These are phyloP conservation scores for Scleroderma bovista DNA, from an alignment of 768 basidiomycete species.

Conservation along the genomic window DNA sequence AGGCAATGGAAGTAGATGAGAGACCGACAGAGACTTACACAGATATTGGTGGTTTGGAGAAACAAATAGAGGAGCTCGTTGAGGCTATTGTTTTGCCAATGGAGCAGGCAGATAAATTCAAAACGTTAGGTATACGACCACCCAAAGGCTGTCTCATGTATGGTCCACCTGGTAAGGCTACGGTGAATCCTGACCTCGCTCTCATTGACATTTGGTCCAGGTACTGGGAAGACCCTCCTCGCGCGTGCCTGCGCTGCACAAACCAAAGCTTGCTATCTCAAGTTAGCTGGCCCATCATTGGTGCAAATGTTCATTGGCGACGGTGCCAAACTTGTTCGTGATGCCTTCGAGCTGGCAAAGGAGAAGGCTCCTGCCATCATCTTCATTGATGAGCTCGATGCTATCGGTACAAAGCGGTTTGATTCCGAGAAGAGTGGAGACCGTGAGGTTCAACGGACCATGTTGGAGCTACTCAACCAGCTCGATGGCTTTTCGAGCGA, in stretches of 20 bases:
- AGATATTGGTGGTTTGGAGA: conserved; percentile 96
- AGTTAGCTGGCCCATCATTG: conserved; percentile 94
- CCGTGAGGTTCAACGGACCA: conserved; percentile 99
- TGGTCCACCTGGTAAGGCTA: conserved; percentile 82
- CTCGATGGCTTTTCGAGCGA: conserved; percentile 97
- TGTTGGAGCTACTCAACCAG: conserved; percentile 98
- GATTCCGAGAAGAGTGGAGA: conserved; percentile 99
- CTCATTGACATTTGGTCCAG: conserved; percentile 27
- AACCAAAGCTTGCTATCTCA: conserved; percentile 96
- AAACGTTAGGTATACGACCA: conserved; percentile 94
- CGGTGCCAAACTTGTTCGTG: conserved; percentile 96
- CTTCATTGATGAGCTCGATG: conserved; percentile 97
- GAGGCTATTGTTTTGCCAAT: conserved; percentile 98
- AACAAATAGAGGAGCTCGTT: conserved; percentile 97
- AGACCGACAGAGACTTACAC: conserved; percentile 96
- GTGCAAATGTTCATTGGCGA: conserved; percentile 99
- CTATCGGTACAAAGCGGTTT: conserved; percentile 98
- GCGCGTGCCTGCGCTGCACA: conserved; percentile 98
- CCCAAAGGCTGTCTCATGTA: conserved; percentile 99
- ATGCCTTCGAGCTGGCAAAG: conserved; percentile 96
- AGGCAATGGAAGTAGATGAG: conserved; percentile 99
- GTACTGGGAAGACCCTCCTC: conserved; percentile 96
- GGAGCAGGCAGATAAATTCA: conserved; percentile 98
- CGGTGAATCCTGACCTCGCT: neutral
- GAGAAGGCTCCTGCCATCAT: conserved; percentile 99